Percentiles rank a stretch among this genome's conserved stretches.
Evolutionary conservation across 768 basidiomycete species (phyloP).

Genomic region (Trametes cinnabarina): DNA sequence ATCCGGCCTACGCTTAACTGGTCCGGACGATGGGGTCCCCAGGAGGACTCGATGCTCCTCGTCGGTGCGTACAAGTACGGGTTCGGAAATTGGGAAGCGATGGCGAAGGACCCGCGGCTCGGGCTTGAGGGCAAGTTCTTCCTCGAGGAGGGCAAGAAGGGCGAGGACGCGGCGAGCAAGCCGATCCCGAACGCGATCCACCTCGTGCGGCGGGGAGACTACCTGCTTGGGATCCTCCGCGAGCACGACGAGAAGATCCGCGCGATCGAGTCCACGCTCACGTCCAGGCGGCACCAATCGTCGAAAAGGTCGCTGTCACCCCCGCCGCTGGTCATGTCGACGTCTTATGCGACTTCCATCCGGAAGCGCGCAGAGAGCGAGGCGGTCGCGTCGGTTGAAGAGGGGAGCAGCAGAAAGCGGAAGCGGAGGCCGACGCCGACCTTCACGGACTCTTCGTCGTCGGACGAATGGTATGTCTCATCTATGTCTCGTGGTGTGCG

Average conservation of each 20-base stretch:
- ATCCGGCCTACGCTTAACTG: conserved; percentile 94
- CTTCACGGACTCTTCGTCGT: conserved; percentile 92
- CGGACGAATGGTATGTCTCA: conserved; percentile 78
- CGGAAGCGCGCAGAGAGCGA: conserved; percentile 85
- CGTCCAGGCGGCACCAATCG: conserved; percentile 61
- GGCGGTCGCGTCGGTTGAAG: conserved; percentile 71
- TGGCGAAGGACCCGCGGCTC: conserved; percentile 84
- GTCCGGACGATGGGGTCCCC: conserved; percentile 92
- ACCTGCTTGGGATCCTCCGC: conserved; percentile 76
- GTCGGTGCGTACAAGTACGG: conserved; percentile 92
- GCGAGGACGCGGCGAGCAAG: conserved; percentile 76
- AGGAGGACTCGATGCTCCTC: conserved; percentile 92
- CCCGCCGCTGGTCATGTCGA: conserved; percentile 71
- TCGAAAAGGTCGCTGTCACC: conserved; percentile 74
- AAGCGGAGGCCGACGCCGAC: conserved; percentile 95
- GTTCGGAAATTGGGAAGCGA: conserved; percentile 96
- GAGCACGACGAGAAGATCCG: conserved; percentile 91
- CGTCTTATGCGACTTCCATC: conserved; percentile 55
- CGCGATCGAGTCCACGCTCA: conserved; percentile 79
- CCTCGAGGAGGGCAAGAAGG: conserved; percentile 96
- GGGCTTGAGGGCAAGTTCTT: conserved; percentile 92
- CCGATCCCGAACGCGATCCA: conserved; percentile 98
- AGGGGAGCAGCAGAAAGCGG: conserved; percentile 66
- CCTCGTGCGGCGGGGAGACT: conserved; percentile 95
- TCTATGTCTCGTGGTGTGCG: background rate